Conservation (phyloP, 768 basidiomycete genomes). For the Kwoniella heveanensis region DNA sequence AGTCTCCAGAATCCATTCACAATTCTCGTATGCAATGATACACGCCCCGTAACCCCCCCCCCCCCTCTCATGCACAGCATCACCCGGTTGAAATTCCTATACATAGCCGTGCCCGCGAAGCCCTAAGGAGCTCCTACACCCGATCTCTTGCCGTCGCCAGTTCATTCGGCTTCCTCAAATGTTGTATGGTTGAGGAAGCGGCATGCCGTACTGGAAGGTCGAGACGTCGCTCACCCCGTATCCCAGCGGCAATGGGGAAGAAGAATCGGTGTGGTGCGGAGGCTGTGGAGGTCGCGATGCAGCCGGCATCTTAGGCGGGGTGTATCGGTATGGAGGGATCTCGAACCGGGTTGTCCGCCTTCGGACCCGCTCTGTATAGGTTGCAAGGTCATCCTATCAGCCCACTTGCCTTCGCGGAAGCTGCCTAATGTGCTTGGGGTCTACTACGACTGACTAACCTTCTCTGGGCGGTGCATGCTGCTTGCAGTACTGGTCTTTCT, state of each 20-base stretch:
- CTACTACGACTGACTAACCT: slow-evolving; percentile 11
- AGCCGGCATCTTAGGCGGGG: not conserved
- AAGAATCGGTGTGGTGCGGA: not conserved
- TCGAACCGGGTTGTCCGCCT: not conserved
- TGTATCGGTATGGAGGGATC: not conserved
- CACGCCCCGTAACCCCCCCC: too few species aligned
- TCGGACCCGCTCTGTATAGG: not conserved
- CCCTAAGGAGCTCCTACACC: too few species aligned
- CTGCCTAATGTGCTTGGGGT: too few species aligned
- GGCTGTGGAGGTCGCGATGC: not conserved
- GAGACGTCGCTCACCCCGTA: not conserved
- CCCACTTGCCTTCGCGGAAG: too few species aligned
- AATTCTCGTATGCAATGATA: too few species aligned
- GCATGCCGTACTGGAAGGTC: not conserved
- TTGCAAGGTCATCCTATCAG: too few species aligned
- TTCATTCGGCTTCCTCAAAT: too few species aligned
- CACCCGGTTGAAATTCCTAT: too few species aligned
- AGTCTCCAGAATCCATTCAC: too few species aligned
- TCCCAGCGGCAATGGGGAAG: not conserved
- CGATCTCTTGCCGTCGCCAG: too few species aligned
- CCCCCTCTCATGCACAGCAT: too few species aligned
- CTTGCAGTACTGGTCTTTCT: slow-evolving; percentile 13
- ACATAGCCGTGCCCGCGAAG: too few species aligned
- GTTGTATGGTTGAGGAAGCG: not conserved
- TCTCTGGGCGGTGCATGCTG: slow-evolving; percentile 13